phyloP scores from a whole-genome alignment of 495 filamentous ascomycete species.

The Neurospora africana region DNA sequence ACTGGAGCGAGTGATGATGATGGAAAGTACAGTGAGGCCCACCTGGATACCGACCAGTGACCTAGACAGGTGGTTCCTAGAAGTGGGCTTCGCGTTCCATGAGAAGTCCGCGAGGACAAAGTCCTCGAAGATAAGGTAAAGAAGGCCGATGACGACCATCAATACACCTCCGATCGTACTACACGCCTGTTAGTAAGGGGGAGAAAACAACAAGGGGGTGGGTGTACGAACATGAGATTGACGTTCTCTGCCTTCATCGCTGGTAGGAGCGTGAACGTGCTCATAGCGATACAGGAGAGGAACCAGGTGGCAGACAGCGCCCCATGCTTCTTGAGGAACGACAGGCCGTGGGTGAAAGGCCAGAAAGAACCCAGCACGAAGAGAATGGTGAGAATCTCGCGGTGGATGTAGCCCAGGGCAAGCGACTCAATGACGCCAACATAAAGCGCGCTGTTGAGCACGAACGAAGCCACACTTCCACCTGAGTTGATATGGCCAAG shows the following conservation, averaged over 20 bases:
- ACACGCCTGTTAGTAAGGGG: constrained; percentile 19
- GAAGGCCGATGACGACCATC: constrained; percentile 67
- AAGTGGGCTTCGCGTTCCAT: constrained; percentile 16
- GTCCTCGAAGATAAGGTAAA: constrained; percentile 79
- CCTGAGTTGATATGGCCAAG: constrained; percentile 56
- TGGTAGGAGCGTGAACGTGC: constrained; percentile 79
- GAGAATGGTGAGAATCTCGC: constrained; percentile 75
- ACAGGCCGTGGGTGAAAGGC: constrained; percentile 63
- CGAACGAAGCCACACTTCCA: constrained; percentile 41
- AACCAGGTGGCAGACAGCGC: constrained; percentile 63
- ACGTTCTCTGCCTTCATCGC: constrained; percentile 76
- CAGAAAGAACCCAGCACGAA: constrained; percentile 68
- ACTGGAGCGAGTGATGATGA: constrained; percentile 78
- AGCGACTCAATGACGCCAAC: constrained; percentile 69
- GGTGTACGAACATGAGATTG: constrained; percentile 56
- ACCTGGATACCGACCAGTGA: constrained; percentile 41
- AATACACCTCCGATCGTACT: constrained; percentile 67
- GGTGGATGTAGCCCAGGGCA: constrained; percentile 73
- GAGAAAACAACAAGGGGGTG: neutral
- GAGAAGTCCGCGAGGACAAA: constrained; percentile 44
- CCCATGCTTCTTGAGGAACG: constrained; percentile 56
- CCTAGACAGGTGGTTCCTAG: constrained; percentile 23
- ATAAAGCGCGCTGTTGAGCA: constrained; percentile 54
- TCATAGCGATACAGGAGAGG: constrained; percentile 70
- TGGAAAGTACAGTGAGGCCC: constrained; percentile 74